These are phyloP conservation scores for Suhomyces pyralidae DNA, from an alignment of 805 yeast genomes.

Conservation along the genomic window DNA sequence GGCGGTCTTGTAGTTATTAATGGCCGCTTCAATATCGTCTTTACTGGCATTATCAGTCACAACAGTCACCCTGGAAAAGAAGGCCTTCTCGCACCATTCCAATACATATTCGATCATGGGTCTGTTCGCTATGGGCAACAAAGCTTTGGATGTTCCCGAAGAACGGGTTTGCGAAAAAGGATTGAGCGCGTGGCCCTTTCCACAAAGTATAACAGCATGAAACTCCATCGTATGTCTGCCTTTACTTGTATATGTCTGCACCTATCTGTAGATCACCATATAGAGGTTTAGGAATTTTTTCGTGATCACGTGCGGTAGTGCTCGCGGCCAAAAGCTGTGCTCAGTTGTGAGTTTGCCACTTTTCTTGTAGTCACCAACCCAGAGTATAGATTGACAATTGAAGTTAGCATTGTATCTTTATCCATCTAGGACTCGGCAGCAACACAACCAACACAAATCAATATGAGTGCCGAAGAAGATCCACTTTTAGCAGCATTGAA, in stretches of 20 bases:
- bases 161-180: slow-evolving; percentile 68
- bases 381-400: background rate
- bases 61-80: slow-evolving; percentile 66
- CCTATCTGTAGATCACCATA: background rate
- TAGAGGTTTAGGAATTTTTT: background rate
- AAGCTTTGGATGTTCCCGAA: slow-evolving; percentile 75
- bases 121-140: slow-evolving; percentile 83
- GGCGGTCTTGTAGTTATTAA: slow-evolving; percentile 44
- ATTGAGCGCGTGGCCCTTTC: slow-evolving; percentile 67
- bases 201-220: slow-evolving; percentile 88
- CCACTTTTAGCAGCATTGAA: slow-evolving; percentile 72
- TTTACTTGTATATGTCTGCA: background rate
- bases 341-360: slow-evolving; percentile 1
- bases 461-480: slow-evolving; percentile 60
- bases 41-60: slow-evolving; percentile 51
- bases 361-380: background rate
- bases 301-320: background rate
- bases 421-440: background rate
- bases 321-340: background rate
- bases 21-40: slow-evolving; percentile 45
- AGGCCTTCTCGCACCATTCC: slow-evolving; percentile 90
- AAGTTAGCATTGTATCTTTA: background rate
- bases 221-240: slow-evolving; percentile 62
- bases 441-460: background rate
- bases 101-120: slow-evolving; percentile 86